Evolutionary conservation across 768 basidiomycete genomes (phyloP).

Genomic region (Kwoniella sp.): DNA sequence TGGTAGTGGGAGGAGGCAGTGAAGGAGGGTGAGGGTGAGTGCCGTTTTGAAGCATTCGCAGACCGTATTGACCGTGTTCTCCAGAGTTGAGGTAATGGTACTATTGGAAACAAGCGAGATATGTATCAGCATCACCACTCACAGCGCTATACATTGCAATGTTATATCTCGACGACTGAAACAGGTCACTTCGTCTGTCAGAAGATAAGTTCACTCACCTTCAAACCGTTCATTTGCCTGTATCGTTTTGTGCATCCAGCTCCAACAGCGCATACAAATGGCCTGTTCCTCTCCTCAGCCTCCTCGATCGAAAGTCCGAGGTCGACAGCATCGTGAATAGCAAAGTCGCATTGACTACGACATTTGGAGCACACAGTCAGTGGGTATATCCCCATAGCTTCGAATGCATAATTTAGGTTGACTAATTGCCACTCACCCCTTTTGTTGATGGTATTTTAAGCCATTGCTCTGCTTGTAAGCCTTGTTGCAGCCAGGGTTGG

Average conservation of each 20-base stretch:
- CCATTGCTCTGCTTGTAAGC: conserved; percentile 94
- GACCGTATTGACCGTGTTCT: conserved; percentile 87
- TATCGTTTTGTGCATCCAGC: conserved; percentile 68
- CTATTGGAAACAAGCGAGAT: conserved; percentile 21
- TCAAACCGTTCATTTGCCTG: conserved; percentile 97
- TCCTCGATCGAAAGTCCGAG: conserved; percentile 66
- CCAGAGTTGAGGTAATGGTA: conserved; percentile 98
- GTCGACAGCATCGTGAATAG: conserved; percentile 74
- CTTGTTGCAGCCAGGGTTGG: conserved; percentile 94
- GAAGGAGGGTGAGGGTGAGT: conserved; percentile 55
- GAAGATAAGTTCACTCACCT: no score
- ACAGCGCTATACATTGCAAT: no score
- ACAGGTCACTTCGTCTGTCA: no score
- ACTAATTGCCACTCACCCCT: conserved; percentile 37
- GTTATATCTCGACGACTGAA: conserved; percentile 30
- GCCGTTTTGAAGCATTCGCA: conserved; percentile 71
- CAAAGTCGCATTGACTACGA: conserved; percentile 81
- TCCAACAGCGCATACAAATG: conserved; percentile 86
- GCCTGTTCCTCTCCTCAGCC: conserved; percentile 76
- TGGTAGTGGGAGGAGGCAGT: conserved; percentile 21
- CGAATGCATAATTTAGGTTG: neutral
- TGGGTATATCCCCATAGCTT: no score
- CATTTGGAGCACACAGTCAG: no score
- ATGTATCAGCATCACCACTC: neutral
- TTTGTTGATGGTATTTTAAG: conserved; percentile 63